Percentiles rank a stretch among this genome's conserved stretches.
Conservation (phyloP, 2,329 filamentous ascomycete species). For the Alternaria arbusti region DNA sequence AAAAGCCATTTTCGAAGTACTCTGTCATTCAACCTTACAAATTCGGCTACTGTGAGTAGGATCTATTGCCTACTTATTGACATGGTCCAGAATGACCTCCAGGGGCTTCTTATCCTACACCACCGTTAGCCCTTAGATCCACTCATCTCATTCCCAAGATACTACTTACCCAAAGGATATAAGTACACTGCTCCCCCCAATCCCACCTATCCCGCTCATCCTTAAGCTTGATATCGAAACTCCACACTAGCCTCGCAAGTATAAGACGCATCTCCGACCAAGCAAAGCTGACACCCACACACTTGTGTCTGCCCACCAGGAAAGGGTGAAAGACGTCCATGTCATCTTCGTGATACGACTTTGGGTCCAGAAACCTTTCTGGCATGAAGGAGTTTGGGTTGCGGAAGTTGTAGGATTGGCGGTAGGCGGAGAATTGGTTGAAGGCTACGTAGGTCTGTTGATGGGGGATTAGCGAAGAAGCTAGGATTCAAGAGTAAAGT, state of each 20-base stretch:
- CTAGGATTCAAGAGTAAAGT: no score
- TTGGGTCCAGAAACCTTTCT: conserved; percentile 38
- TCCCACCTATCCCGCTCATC: conserved; percentile 20
- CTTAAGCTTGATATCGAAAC: conserved; percentile 42
- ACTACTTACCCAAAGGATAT: conserved; percentile 28
- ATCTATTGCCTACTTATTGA: background rate
- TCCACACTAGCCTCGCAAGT: conserved; percentile 49
- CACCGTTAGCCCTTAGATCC: background rate
- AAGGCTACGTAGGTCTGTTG: conserved; percentile 35
- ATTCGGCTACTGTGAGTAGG: background rate
- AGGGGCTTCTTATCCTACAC: conserved; percentile 4
- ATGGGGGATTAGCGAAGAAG: background rate
- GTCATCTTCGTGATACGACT: conserved; percentile 25
- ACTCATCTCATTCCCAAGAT: background rate
- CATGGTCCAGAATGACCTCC: background rate
- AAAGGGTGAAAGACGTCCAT: conserved; percentile 36
- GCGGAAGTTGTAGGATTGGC: conserved; percentile 36
- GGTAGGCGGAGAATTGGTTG: conserved; percentile 38
- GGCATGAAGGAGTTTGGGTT: conserved; percentile 42
- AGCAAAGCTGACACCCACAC: conserved; percentile 37
- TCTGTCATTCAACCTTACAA: background rate
- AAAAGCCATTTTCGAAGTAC: no score
- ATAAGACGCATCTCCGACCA: conserved; percentile 46
- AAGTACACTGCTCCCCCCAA: conserved; percentile 32
- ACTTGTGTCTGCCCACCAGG: conserved; percentile 32